Percentiles rank a stretch among this genome's conserved stretches.
Evolutionary conservation across 306 rosid genomes (phyloP).

Genomic region (Senna tora): DNA sequence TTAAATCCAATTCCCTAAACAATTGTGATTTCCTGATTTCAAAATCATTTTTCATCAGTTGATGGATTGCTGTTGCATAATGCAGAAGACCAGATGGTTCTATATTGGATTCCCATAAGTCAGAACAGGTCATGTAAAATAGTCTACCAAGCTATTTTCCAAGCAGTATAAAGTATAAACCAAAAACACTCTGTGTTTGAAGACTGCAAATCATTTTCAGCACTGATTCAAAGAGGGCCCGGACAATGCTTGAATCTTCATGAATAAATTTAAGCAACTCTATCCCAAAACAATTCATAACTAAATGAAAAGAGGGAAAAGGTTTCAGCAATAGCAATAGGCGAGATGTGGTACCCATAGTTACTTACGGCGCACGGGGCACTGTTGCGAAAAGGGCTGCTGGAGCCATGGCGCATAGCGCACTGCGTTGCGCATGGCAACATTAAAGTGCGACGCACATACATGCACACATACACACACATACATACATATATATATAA

Average conservation of each 20-base stretch:
- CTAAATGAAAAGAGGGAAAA: background rate
- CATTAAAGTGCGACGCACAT: too few species aligned
- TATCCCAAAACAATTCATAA: background rate
- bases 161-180: slow-evolving; percentile 10
- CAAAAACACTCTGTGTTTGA: slow-evolving; percentile 21
- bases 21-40: slow-evolving; percentile 9
- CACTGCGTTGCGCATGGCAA: too few species aligned
- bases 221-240: background rate
- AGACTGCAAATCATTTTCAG: background rate
- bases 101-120: background rate
- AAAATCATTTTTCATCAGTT: background rate
- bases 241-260: background rate
- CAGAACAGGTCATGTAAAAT: background rate
- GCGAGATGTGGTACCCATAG: too few species aligned
- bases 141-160: background rate
- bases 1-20: slow-evolving; percentile 5
- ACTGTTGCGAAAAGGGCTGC: too few species aligned
- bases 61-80: background rate
- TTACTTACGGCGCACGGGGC: too few species aligned
- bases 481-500: too few species aligned
- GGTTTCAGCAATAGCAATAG: background rate
- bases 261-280: background rate
- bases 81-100: background rate
- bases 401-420: too few species aligned
- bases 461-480: too few species aligned